A percentile compares a stretch with the other conserved stretches of the same genome.
phyloP scores from a whole-genome alignment of 139 green algal species.

The Auxenochlorella pyrenoidosa region DNA sequence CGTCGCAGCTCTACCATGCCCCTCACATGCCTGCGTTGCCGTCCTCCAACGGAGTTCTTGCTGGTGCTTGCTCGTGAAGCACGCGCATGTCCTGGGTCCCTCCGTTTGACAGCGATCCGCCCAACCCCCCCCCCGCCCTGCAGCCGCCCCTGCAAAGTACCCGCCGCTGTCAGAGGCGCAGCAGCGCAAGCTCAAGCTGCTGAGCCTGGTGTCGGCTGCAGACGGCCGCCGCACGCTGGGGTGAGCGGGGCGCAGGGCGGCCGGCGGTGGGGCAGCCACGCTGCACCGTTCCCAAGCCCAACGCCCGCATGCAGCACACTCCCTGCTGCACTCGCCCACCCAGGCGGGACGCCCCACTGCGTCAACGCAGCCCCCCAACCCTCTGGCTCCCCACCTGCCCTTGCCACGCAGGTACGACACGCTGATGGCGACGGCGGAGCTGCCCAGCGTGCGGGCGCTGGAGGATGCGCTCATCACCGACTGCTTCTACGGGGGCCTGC shows the following conservation, averaged over 20 bases:
- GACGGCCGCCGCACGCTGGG: constrained; percentile 29
- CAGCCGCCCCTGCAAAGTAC: constrained; percentile 27
- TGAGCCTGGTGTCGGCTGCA: constrained; percentile 81
- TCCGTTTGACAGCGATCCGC: too few relatives aligned
- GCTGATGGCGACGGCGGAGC: constrained; percentile 38
- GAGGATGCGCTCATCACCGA: constrained; percentile 94
- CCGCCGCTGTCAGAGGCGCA: constrained; percentile 61
- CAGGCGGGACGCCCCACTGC: not conserved
- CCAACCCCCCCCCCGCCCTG: not conserved
- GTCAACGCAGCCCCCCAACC: not conserved
- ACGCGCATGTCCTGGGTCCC: too few relatives aligned
- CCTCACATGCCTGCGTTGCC: too few relatives aligned
- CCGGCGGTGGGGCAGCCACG: not conserved
- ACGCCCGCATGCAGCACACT: too few relatives aligned
- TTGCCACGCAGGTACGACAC: not conserved
- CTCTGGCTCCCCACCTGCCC: not conserved
- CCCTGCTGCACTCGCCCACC: too few relatives aligned
- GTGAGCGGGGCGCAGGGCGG: not conserved
- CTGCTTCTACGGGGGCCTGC: constrained; percentile 86
- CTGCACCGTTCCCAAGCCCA: too few relatives aligned
- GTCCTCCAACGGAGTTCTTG: not conserved
- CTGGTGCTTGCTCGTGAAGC: too few relatives aligned
- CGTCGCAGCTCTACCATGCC: too few relatives aligned
- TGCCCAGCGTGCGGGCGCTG: constrained; percentile 81
- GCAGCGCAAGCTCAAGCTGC: constrained; percentile 85